Conservation (phyloP, 2,329 filamentous ascomycete genomes). For the Cladophialophora bantiana region DNA sequence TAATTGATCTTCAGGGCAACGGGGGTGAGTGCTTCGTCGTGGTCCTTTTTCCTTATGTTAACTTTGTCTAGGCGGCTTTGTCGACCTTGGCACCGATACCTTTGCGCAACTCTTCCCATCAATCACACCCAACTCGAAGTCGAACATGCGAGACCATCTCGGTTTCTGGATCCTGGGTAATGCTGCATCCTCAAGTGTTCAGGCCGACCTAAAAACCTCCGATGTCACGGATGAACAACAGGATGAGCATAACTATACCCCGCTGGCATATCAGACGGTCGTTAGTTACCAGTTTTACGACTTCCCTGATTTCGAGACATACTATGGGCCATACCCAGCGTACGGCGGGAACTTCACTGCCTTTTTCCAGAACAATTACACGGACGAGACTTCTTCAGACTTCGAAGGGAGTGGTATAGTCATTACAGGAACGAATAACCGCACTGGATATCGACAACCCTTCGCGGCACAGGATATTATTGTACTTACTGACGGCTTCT, state of each 20-base stretch:
- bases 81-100: constrained; percentile 56
- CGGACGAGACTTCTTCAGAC: constrained; percentile 48
- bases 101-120: constrained; percentile 64
- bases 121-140: constrained; percentile 53
- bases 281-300: constrained; percentile 43
- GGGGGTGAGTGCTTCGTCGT: constrained; percentile 47
- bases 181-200: constrained; percentile 35
- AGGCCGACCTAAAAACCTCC: constrained; percentile 27
- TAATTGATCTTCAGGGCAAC: constrained; percentile 70
- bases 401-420: constrained; percentile 44
- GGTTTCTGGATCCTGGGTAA: constrained; percentile 48
- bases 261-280: constrained; percentile 44
- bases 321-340: constrained; percentile 49
- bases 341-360: constrained; percentile 64
- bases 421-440: constrained; percentile 59
- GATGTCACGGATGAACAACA: constrained; percentile 45
- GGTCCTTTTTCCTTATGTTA: background rate
- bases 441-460: constrained; percentile 56
- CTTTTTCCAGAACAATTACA: constrained; percentile 62
- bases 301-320: constrained; percentile 53
- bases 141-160: constrained; percentile 56
- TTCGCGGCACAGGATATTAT: constrained; percentile 64
- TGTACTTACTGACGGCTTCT: constrained; percentile 59
- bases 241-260: constrained; percentile 42
- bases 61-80: constrained; percentile 56